Evolutionary conservation across 2,329 filamentous ascomycete genomes (phyloP).

Genomic region (Fusarium avenaceum): DNA sequence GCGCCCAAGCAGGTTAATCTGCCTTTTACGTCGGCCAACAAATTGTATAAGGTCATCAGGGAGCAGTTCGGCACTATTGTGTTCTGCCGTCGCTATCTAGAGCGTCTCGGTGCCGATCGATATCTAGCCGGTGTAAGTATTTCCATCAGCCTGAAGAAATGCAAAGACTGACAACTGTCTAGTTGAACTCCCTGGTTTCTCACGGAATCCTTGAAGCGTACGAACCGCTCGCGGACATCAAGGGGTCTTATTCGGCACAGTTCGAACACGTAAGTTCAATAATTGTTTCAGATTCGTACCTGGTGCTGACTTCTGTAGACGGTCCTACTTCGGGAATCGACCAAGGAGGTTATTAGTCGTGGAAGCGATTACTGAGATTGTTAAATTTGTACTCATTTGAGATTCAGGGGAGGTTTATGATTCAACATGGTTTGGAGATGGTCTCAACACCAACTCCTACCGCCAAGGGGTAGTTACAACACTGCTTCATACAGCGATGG

Average conservation of each 20-base stretch:
- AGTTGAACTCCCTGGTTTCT: slow-evolving; percentile 70
- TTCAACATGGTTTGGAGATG: slow-evolving; percentile 30
- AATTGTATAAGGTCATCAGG: slow-evolving; percentile 69
- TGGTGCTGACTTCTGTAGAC: slow-evolving; percentile 54
- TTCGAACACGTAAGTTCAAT: slow-evolving; percentile 66
- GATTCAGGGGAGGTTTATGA: neutral
- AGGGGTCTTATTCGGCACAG: slow-evolving; percentile 73
- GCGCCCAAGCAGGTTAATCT: slow-evolving; percentile 54
- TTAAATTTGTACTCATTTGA: neutral
- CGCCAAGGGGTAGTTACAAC: slow-evolving; percentile 19
- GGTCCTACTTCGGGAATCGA: slow-evolving; percentile 58
- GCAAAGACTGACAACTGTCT: slow-evolving; percentile 28
- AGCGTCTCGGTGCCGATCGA: slow-evolving; percentile 71
- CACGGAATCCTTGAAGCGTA: slow-evolving; percentile 71
- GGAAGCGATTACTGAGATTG: slow-evolving; percentile 63
- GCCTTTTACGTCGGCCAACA: slow-evolving; percentile 66
- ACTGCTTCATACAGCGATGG: slow-evolving; percentile 7
- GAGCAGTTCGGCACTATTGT: slow-evolving; percentile 73
- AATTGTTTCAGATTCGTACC: rapidly evolving
- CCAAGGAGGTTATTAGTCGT: slow-evolving; percentile 67
- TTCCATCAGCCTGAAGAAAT: rapidly evolving
- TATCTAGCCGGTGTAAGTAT: slow-evolving; percentile 68
- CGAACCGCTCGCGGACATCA: slow-evolving; percentile 67
- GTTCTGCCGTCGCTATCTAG: slow-evolving; percentile 73
- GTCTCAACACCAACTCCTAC: slow-evolving; percentile 19